Percentiles rank a stretch among this genome's conserved stretches.
phyloP scores from a whole-genome alignment of 345 rosid genomes.

The Eucalyptus fibrosa region DNA sequence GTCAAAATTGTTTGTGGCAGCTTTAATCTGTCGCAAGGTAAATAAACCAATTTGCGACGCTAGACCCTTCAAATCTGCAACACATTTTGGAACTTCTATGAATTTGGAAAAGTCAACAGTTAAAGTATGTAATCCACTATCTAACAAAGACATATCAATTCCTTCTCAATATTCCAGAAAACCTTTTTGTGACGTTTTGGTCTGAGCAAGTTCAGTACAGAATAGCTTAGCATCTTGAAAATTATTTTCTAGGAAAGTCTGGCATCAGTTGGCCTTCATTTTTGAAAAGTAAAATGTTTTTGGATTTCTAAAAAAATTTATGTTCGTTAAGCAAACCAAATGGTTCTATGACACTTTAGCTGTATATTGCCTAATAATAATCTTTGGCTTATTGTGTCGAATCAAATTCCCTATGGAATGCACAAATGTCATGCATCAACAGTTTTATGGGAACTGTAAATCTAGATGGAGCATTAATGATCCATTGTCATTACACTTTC shows the following conservation, averaged over 20 bases:
- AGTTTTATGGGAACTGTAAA: no score
- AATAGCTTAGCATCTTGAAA: not conserved
- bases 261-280: not conserved
- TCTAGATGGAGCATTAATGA: not conserved
- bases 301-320: no score
- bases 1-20: slow-evolving; percentile 5
- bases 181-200: not conserved
- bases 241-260: not conserved
- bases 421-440: not conserved
- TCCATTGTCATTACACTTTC: not conserved
- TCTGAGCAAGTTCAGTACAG: not conserved
- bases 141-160: not conserved
- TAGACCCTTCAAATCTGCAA: not conserved
- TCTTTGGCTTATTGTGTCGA: not conserved
- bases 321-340: not conserved
- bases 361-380: not conserved
- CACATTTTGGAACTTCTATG: not conserved
- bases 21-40: slow-evolving; percentile 2
- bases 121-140: not conserved
- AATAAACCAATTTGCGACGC: slow-evolving; percentile 2
- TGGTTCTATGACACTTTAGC: not conserved
- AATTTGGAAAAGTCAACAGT: not conserved
- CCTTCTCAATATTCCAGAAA: not conserved
- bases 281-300: not conserved
- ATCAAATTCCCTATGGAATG: not conserved